phyloP scores from a whole-genome alignment of 345 rosid genomes.

The Sonneratia alba region DNA sequence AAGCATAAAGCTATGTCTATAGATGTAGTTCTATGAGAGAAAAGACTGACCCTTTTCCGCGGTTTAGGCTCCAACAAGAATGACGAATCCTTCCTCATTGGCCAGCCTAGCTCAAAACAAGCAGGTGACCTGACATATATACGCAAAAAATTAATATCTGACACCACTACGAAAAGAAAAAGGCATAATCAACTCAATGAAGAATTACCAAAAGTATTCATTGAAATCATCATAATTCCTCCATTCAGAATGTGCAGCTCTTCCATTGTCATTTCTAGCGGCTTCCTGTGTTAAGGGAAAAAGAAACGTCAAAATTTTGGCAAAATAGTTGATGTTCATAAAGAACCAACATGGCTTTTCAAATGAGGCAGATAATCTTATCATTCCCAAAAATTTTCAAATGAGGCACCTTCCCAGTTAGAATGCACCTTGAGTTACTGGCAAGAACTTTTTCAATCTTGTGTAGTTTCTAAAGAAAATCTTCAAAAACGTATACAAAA shows the following conservation, averaged over 20 bases:
- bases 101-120: conserved; percentile 89
- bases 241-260: conserved; percentile 96
- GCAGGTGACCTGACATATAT: conserved; percentile 63
- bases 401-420: neutral
- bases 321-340: neutral
- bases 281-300: conserved; percentile 50
- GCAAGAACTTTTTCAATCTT: neutral
- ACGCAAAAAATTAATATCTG: conserved; percentile 7
- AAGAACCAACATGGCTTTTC: neutral
- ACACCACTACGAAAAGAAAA: neutral
- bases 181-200: conserved; percentile 10
- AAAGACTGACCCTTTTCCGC: conserved; percentile 64
- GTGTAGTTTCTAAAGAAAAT: neutral
- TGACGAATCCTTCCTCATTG: conserved; percentile 45
- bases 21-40: neutral
- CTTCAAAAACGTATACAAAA: neutral
- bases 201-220: conserved; percentile 87
- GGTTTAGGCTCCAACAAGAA: conserved; percentile 47
- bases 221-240: conserved; percentile 98
- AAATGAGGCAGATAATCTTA: neutral
- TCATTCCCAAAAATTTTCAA: neutral
- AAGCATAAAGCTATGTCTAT: neutral
- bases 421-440: neutral
- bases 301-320: conserved; percentile 3
- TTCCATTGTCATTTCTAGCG: conserved; percentile 63